Conservation (phyloP, 2,329 filamentous ascomycete species). For the Ampelomyces quisqualis region DNA sequence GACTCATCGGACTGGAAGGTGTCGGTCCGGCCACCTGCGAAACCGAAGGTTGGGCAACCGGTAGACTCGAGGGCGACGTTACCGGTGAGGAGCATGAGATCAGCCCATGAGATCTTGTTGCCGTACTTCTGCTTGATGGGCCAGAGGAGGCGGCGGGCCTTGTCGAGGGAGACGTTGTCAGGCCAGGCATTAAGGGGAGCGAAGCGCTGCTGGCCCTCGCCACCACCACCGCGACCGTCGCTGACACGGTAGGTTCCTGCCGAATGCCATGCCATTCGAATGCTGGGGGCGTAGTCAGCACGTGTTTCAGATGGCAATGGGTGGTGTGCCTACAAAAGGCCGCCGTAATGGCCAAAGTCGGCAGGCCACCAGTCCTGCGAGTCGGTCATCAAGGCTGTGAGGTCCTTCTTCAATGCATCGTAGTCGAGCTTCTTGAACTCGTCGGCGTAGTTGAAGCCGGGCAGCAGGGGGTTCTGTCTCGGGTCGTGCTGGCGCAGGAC, state of each 20-base stretch:
- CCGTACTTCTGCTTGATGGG: constrained; percentile 85
- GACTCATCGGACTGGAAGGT: constrained; percentile 75
- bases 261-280: constrained; percentile 80
- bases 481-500: constrained; percentile 71
- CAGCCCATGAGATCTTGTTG: constrained; percentile 79
- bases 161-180: constrained; percentile 76
- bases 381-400: constrained; percentile 70
- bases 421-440: constrained; percentile 75
- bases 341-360: constrained; percentile 78
- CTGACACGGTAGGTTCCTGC: constrained; percentile 75
- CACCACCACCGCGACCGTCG: constrained; percentile 74
- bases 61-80: constrained; percentile 77
- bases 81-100: constrained; percentile 69
- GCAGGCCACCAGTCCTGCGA: constrained; percentile 82
- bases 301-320: background rate
- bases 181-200: constrained; percentile 81
- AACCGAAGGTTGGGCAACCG: constrained; percentile 73
- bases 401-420: constrained; percentile 70
- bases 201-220: constrained; percentile 74
- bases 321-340: constrained; percentile 57
- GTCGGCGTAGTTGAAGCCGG: constrained; percentile 69
- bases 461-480: constrained; percentile 62
- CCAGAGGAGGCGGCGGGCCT: constrained; percentile 76
- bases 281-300: constrained; percentile 30
- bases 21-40: constrained; percentile 70